Conservation (phyloP, 805 yeast species). For the Suhomyces pyralidae region DNA sequence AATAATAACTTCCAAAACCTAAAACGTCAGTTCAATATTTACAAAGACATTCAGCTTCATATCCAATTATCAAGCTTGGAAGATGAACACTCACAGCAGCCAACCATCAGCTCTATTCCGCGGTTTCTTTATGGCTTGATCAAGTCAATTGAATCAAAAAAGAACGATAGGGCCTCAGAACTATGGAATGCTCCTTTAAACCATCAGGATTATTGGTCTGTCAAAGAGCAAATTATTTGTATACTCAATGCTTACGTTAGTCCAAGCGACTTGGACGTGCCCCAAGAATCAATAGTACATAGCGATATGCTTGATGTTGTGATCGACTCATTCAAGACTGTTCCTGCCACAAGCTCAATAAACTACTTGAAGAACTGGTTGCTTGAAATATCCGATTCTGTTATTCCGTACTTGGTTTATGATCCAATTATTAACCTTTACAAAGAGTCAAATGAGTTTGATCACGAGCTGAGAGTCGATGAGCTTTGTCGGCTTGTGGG, state of each 20-base stretch:
- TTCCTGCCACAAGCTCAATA: slow-evolving; percentile 12
- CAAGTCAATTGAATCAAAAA: slow-evolving; percentile 14
- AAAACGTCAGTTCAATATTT: slow-evolving; percentile 36
- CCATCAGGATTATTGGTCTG: slow-evolving; percentile 32
- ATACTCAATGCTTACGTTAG: slow-evolving; percentile 18
- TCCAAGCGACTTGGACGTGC: slow-evolving; percentile 5
- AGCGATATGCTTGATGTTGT: slow-evolving; percentile 6
- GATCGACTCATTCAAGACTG: slow-evolving; percentile 6
- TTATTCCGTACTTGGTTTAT: slow-evolving; percentile 40
- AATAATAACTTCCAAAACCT: slow-evolving; percentile 38
- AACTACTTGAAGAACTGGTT: slow-evolving; percentile 41
- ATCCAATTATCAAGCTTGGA: slow-evolving; percentile 16
- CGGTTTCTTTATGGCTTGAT: slow-evolving; percentile 24
- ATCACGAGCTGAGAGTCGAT: slow-evolving; percentile 2
- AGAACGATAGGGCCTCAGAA: background rate
- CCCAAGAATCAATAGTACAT: slow-evolving; percentile 22
- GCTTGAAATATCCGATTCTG: slow-evolving; percentile 38
- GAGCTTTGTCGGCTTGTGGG: slow-evolving; percentile 26
- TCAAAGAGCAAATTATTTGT: slow-evolving; percentile 28
- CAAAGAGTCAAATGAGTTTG: slow-evolving; percentile 4
- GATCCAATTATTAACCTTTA: slow-evolving; percentile 28
- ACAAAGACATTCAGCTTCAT: slow-evolving; percentile 40
- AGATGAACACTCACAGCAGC: slow-evolving; percentile 9
- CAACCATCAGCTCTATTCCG: slow-evolving; percentile 32
- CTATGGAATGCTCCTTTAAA: slow-evolving; percentile 32